These are phyloP conservation scores for Epichloe uncinata DNA, from an alignment of 2,329 filamentous ascomycete species.

Conservation along the genomic window DNA sequence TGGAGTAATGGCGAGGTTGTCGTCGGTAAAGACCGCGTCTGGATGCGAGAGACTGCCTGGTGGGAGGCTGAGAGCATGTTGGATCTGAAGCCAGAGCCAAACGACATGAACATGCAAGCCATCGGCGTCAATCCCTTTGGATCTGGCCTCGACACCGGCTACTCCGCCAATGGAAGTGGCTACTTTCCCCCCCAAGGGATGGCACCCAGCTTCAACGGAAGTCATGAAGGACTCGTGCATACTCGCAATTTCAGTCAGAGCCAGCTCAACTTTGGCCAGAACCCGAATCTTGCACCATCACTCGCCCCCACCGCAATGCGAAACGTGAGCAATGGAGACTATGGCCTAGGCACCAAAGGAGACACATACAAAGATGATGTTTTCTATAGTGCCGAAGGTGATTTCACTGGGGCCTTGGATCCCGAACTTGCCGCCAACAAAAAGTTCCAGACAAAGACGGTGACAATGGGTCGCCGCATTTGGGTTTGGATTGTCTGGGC, in stretches of 20 bases:
- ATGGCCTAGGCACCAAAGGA: constrained; percentile 77
- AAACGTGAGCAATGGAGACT: constrained; percentile 57
- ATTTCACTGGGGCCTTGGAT: constrained; percentile 58
- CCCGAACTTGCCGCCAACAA: constrained; percentile 66
- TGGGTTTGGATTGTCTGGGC: constrained; percentile 81
- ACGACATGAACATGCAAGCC: constrained; percentile 13
- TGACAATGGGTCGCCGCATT: constrained; percentile 49
- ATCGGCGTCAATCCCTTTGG: constrained; percentile 33
- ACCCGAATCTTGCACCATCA: constrained; percentile 38
- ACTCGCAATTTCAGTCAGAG: constrained; percentile 43
- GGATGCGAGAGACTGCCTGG: constrained; percentile 91
- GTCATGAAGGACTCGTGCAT: constrained; percentile 58
- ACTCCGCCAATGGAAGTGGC: constrained; percentile 51
- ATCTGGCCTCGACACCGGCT: constrained; percentile 51
- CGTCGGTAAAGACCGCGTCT: constrained; percentile 79
- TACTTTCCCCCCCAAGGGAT: constrained; percentile 57
- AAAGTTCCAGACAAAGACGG: constrained; percentile 56
- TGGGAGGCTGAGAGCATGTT: constrained; percentile 97
- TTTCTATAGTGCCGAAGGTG: constrained; percentile 60
- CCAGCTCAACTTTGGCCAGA: constrained; percentile 35
- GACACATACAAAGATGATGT: constrained; percentile 62
- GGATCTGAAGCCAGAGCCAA: constrained; percentile 61
- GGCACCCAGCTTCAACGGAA: constrained; percentile 49
- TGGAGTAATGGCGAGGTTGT: constrained; percentile 98
- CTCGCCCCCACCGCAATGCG: constrained; percentile 45